phyloP scores from a whole-genome alignment of 129 eudicot species.

The Heracleum sosnowskyi region DNA sequence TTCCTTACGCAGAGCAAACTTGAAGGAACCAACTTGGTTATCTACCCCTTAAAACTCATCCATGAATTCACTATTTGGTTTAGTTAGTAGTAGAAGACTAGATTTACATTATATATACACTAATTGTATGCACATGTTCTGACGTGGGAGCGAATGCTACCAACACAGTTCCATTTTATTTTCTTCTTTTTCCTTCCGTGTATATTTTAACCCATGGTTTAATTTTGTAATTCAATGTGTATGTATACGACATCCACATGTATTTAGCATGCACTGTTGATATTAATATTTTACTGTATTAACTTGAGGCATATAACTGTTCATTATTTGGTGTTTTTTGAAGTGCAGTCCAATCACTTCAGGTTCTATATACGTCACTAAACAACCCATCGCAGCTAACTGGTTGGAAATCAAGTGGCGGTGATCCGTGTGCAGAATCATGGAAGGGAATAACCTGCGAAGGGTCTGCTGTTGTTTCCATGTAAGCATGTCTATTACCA shows the following conservation, averaged over 20 bases:
- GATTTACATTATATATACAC: neutral
- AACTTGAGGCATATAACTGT: neutral
- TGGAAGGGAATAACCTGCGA: conserved; percentile 88
- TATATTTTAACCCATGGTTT: neutral
- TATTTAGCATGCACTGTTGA: neutral
- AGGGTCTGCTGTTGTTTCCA: conserved; percentile 72
- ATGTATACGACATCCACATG: neutral
- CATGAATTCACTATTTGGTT: neutral
- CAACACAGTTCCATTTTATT: neutral
- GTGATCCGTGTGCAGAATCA: conserved; percentile 95
- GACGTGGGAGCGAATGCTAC: neutral
- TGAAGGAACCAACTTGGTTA: neutral
- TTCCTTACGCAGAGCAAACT: neutral
- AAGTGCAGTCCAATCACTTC: conserved; percentile 69
- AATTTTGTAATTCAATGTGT: neutral
- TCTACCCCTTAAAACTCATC: neutral
- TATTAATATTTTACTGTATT: neutral
- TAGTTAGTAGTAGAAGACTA: neutral
- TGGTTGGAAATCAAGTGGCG: conserved; percentile 68
- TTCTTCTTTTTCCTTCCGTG: neutral
- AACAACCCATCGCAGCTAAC: conserved; percentile 72
- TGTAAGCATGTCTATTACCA: conserved; percentile 41
- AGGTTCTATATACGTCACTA: conserved; percentile 64
- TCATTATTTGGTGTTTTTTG: conserved; percentile 7
- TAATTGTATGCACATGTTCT: neutral